Base-by-base conservation (phyloP, 2,329 filamentous ascomycete genomes). In the Chaetoscypha palmicola region DNA sequence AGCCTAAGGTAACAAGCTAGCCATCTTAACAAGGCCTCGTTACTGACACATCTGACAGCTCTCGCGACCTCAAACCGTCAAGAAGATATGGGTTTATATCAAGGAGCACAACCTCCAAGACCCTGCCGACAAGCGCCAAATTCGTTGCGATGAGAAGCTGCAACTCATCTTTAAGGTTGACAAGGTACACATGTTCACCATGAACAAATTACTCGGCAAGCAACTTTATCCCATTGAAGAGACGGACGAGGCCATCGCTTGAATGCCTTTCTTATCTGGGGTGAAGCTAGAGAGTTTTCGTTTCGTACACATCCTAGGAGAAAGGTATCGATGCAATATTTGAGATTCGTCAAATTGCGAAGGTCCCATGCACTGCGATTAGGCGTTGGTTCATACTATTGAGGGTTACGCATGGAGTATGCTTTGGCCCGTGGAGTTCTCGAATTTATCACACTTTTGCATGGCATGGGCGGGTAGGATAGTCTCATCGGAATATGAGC, bases 181-280 rank as follows among this genome's bases (percentile, higher is more conserved):
- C 58, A 86, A 78, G 59, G 85, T 98, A 38, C 88, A 97, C 66
- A 98, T 98, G 92, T 98, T 98, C 66, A 90, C 88, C 55, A 97
- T 98, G 91, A 97, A 95, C 72, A 96, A 96, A 71, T 78, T 95
- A 12, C 79, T 97, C 9, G 88, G 86, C 51, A 82, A 84, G 62
- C 91, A 97, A 60, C 72, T 97, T 30, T 96, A 94, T 61, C 86
- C 84, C 2, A 74, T 86, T 37, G 88, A 91, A 41, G 88, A 92
- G 63, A 46, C 49, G 40, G 49, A 20, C 36, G n/a, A 5, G 3
- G 16, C 12, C 14, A 10, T 5, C 4, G 17, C n/a, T n/a, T n/a
- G n/a, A n/a, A n/a, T n/a, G n/a, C n/a, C n/a, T n/a, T n/a, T n/a
- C n/a, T n/a, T n/a, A n/a, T n/a, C n/a, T n/a, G n/a, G n/a, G n/a